phyloP scores from a whole-genome alignment of 2,329 filamentous ascomycete genomes.

The Ophiostoma piceae region DNA sequence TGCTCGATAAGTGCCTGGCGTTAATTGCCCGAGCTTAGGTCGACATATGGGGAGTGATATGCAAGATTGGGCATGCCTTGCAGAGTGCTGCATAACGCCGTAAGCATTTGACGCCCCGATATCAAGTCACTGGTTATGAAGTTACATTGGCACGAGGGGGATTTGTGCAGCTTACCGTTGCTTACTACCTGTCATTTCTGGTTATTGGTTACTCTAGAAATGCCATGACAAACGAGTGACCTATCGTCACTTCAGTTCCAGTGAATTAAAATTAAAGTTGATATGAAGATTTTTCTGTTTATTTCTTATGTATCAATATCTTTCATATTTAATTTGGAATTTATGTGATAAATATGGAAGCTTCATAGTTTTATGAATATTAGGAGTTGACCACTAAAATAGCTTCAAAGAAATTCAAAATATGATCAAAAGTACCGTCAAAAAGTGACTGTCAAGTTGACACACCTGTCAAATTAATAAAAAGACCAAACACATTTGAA shows the following conservation, averaged over 20 bases:
- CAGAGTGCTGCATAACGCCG: neutral
- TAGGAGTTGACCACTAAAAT: no score
- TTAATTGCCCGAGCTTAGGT: neutral
- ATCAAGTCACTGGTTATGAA: slow-evolving; percentile 9
- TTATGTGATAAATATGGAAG: no score
- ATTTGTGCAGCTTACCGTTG: neutral
- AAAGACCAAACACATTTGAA: neutral
- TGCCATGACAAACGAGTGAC: neutral
- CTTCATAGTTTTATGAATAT: no score
- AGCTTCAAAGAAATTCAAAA: no score
- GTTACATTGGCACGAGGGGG: slow-evolving; percentile 1
- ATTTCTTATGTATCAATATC: no score
- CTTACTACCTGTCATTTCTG: neutral
- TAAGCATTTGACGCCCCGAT: neutral
- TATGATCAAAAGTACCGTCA: no score
- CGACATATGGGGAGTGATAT: neutral
- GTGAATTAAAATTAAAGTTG: neutral
- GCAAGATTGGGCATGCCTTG: slow-evolving; percentile 9
- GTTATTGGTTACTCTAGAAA: neutral
- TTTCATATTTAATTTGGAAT: no score
- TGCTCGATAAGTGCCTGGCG: neutral
- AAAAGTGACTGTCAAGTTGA: no score
- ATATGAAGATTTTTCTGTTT: neutral
- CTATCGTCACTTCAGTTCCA: neutral
- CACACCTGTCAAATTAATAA: neutral